Evolutionary conservation across 208 protist species (phyloP).

Genomic region (Trypanosoma lewisi): DNA sequence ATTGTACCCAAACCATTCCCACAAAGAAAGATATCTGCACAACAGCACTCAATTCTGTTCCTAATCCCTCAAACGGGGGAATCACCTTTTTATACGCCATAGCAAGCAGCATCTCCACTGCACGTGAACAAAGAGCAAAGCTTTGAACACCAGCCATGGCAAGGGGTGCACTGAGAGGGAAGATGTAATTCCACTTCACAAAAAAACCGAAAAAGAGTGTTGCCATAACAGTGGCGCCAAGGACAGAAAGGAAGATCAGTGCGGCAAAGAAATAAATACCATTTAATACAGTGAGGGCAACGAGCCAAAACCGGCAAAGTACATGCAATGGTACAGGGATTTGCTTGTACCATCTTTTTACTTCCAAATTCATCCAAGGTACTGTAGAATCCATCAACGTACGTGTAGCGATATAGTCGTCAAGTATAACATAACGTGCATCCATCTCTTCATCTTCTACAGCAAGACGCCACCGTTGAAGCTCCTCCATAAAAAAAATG

Average conservation of each 20-base stretch:
- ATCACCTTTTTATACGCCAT: constrained; percentile 43
- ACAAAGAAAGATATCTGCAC: constrained; percentile 45
- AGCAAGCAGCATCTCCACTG: constrained; percentile 35
- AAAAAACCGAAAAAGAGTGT: constrained; percentile 67
- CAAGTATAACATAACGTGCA: constrained; percentile 42
- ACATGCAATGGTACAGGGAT: constrained; percentile 42
- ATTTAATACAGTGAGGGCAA: constrained; percentile 38
- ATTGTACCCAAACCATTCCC: constrained; percentile 33
- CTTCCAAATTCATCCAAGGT: constrained; percentile 26
- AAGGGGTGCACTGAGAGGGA: constrained; percentile 48
- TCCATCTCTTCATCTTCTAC: constrained; percentile 33
- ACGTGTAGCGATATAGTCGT: constrained; percentile 25
- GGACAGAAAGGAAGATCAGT: constrained; percentile 44
- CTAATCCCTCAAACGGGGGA: constrained; percentile 45
- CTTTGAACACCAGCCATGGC: constrained; percentile 48
- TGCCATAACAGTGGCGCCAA: constrained; percentile 37
- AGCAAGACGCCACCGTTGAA: constrained; percentile 48
- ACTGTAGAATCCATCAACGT: constrained; percentile 11
- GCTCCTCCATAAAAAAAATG: constrained; percentile 65
- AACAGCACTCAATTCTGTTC: constrained; percentile 34
- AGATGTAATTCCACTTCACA: constrained; percentile 49
- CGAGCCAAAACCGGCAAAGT: constrained; percentile 34
- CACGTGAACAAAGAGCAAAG: constrained; percentile 44
- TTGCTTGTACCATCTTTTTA: constrained; percentile 50
- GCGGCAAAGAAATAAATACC: constrained; percentile 48